phyloP scores from a whole-genome alignment of 306 rosid genomes.

The Cotoneaster glaucophyllus region DNA sequence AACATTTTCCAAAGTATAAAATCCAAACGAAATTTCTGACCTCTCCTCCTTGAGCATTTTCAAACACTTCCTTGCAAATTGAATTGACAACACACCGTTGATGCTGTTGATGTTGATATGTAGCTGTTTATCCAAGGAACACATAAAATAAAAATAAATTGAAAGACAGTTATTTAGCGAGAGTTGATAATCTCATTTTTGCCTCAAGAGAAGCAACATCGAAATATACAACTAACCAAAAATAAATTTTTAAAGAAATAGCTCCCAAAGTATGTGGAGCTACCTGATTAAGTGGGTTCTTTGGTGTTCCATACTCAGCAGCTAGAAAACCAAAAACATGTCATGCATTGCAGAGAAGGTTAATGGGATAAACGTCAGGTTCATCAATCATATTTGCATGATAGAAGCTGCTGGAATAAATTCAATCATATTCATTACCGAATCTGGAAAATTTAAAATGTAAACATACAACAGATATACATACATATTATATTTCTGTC shows the following conservation, averaged over 20 bases:
- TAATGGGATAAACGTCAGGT: not conserved
- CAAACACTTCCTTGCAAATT: conserved; percentile 49
- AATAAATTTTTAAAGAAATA: no score
- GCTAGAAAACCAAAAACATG: not conserved
- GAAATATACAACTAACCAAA: no score
- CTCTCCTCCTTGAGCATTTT: conserved; percentile 86
- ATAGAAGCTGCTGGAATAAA: not conserved
- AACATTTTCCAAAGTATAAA: conserved; percentile 75
- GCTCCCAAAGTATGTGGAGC: no score
- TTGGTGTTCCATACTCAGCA: not conserved
- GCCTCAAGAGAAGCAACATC: no score
- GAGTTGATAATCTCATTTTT: no score
- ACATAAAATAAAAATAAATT: conserved; percentile 16
- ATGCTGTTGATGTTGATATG: conserved; percentile 12
- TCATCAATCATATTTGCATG: not conserved
- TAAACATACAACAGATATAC: no score
- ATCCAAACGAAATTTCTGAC: conserved; percentile 66
- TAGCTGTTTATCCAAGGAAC: conserved; percentile 72
- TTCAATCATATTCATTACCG: no score
- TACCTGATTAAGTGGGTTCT: not conserved
- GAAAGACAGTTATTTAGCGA: no score
- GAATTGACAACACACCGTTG: conserved; percentile 45
- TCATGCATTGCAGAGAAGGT: not conserved
- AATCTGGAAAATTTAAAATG: no score
- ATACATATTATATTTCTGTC: no score